Evolutionary conservation across 176 grass and related monocot species (phyloP).

Genomic region (Ensete glaucum): DNA sequence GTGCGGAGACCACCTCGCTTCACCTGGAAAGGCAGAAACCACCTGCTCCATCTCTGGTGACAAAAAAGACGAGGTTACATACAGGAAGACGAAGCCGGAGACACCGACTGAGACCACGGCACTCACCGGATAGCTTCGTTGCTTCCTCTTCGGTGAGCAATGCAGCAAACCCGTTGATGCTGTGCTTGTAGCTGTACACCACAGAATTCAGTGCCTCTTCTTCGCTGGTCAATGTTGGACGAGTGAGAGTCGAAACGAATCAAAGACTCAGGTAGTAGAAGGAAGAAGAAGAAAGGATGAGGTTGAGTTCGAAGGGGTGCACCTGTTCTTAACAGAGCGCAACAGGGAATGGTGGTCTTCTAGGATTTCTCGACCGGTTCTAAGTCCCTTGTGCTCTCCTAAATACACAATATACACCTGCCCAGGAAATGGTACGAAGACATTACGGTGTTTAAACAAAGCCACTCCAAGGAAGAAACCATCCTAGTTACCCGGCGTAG

Average conservation of each 20-base stretch:
- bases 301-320: not conserved
- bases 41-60: conserved; percentile 51
- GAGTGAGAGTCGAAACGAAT: not conserved
- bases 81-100: not conserved
- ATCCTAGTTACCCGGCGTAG: conserved; percentile 35
- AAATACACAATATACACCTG: conserved; percentile 83
- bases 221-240: conserved; percentile 26
- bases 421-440: not conserved
- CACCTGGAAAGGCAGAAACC: conserved; percentile 48
- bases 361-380: conserved; percentile 34
- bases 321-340: conserved; percentile 65
- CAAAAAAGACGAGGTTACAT: not conserved
- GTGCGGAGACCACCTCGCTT: conserved; percentile 55
- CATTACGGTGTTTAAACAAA: not conserved
- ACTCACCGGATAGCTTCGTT: conserved; percentile 42
- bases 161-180: conserved; percentile 83
- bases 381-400: conserved; percentile 40
- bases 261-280: not conserved
- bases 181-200: conserved; percentile 90
- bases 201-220: conserved; percentile 51
- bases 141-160: conserved; percentile 55
- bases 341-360: conserved; percentile 58
- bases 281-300: not conserved
- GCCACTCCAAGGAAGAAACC: not conserved
- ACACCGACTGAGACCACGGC: not conserved